Base-by-base conservation (phyloP, 148 eudicot species). In the Heliamphora exappendiculata region DNA sequence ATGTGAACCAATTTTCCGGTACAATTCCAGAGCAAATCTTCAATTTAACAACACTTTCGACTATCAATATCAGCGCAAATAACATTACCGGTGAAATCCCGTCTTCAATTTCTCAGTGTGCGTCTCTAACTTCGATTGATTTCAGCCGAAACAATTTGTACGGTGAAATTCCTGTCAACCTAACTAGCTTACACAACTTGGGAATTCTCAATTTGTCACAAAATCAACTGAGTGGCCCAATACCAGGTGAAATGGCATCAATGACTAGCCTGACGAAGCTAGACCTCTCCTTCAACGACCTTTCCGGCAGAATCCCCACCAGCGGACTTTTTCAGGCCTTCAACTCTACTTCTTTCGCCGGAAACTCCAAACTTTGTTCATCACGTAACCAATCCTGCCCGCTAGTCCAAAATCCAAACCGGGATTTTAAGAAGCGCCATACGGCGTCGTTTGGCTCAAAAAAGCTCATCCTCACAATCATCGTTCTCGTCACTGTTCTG, bases 291-390 rank as follows among this genome's bases (percentile, higher is more conserved):
- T 45, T 54, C 58, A 89, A 89, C 24, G 75, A 89, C 57, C 77
- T 89, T 12, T 86, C 82, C 41, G 93, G 93, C 0, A 29, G 63
- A 9, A 68, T 84, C 14, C 91, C 91, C 13, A 37, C 67, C 31
- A 58, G 79, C 4, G 88, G 90, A 0, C 88, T 79, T 54, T 87
- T 87, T 44, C 77, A 73, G 34, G 84, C 78, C 16, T 87, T 89
- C 71, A 82, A 83, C 11, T 76, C 82, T 1, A 37, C 76, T 33
- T 75, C 84, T 19, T 89, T 87, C 42, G 77, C 78, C 0, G 91
- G 91, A 9, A 89, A 89, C 57, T 78, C 87, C 20, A 86, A 87
- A 47, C 86, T 89, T 17, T 89, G 93, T 45, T 77, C 20, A 39
- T 72, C 78, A 6, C 77, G 63, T 41, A 78, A 70, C 11, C 62